Conservation (phyloP, 805 yeast species). For the Candida yuanshanica region DNA sequence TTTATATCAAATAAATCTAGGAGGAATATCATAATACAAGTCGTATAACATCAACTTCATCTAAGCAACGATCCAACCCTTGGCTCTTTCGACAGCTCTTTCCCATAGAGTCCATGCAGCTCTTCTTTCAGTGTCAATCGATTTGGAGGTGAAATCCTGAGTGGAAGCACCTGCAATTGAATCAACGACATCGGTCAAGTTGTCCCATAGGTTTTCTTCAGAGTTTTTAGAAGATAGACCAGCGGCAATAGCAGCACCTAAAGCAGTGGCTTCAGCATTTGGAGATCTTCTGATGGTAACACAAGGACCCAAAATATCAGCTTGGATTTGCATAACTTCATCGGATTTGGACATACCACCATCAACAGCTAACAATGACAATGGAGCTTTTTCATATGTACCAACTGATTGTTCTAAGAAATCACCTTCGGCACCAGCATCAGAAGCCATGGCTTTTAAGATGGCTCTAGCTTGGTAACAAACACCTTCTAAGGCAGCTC, state of each 20-base stretch:
- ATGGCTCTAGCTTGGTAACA: constrained; percentile 92
- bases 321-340: constrained; percentile 90
- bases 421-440: constrained; percentile 55
- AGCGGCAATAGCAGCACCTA: constrained; percentile 96
- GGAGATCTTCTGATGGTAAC: constrained; percentile 75
- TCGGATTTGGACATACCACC: constrained; percentile 94
- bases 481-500: constrained; percentile 94
- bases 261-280: constrained; percentile 86
- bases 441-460: constrained; percentile 82
- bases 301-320: constrained; percentile 86
- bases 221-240: constrained; percentile 54
- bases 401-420: constrained; percentile 47
- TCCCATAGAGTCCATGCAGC: constrained; percentile 77
- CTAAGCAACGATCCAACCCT: constrained; percentile 57
- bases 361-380: constrained; percentile 68
- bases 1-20: no score
- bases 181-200: constrained; percentile 59
- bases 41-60: no score
- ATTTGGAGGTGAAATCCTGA: constrained; percentile 32
- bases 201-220: constrained; percentile 64
- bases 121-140: constrained; percentile 53
- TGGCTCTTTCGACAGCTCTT: constrained; percentile 73
- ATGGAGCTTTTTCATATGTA: constrained; percentile 41
- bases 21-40: background rate
- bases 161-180: constrained; percentile 31